Base-by-base conservation (phyloP, 164 flowering plant genomes). In the Houttuynia cordata region DNA sequence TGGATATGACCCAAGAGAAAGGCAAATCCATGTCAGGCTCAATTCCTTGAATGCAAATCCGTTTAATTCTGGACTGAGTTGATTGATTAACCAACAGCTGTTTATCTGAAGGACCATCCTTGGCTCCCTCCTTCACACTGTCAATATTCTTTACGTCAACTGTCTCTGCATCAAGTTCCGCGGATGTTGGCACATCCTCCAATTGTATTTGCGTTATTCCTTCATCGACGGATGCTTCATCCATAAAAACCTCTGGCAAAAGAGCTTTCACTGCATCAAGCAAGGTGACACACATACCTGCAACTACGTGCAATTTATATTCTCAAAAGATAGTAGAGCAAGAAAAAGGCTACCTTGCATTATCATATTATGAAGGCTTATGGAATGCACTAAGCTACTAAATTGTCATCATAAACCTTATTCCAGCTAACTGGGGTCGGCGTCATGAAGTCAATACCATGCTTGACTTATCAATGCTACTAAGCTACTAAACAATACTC, bases 31-130 rank as follows among this genome's bases (percentile, higher is more conserved):
- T 53, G 61, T 79, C 80, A 56, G 96, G 97, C 71, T 86, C 82
- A 64, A 91, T 91, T 4, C 99, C 96, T 68, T 91, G 97, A 60
- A 94, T 80, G 8, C 99, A 87, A n/a, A 94, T 64, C 17, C 88
- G 76, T 76, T 78, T 85, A 42, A 91, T 76, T 70, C 77, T 83
- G 23, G 81, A 63, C 60, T 42, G 59, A 17, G 51, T 55, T n/a
- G 73, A 18, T 15, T 60, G 55, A 25, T 71, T 21, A 40, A 41
- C 70, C 41, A 13, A 51, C 10, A 41, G 39, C 3, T 12, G 24
- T 59, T 68, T 67, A 60, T 53, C n/a, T 51, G 24, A 34, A 40
- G 64, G 64, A 62, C 71, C 77, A 25, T 45, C 67, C 18, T 60
- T 69, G 61, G 57, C 75, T 19, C 59, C 19, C 24, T 58, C 61